These are phyloP conservation scores for Hypoxylon fuscum DNA, from an alignment of 495 filamentous ascomycete species.

Conservation along the genomic window DNA sequence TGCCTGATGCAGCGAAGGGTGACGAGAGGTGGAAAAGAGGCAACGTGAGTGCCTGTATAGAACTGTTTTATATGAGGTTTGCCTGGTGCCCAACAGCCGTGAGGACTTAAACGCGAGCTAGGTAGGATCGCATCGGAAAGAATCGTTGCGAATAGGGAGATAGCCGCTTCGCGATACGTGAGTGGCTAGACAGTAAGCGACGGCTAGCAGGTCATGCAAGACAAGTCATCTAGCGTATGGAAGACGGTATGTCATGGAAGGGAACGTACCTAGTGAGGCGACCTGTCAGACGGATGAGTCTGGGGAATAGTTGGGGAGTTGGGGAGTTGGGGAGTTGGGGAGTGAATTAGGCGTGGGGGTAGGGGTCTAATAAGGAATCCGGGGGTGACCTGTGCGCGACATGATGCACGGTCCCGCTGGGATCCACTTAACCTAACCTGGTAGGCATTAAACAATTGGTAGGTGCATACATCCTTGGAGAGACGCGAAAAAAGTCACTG, in stretches of 20 bases:
- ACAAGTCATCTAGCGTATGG: conserved; percentile 45
- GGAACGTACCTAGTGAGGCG: conserved; percentile 32
- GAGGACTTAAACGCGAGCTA: conserved; percentile 38
- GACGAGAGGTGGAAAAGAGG: conserved; percentile 23
- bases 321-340: conserved; percentile 14
- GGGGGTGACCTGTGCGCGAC: conserved; percentile 35
- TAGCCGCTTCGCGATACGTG: conserved; percentile 32
- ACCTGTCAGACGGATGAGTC: conserved; percentile 29
- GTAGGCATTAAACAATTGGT: conserved; percentile 2
- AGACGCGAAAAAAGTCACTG: conserved; percentile 33
- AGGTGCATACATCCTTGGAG: conserved; percentile 5
- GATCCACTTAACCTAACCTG: conserved; percentile 7
- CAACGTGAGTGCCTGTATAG: conserved; percentile 9
- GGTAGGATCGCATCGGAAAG: conserved; percentile 41
- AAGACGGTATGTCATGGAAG: conserved; percentile 25
- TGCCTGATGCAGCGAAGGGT: conserved; percentile 14
- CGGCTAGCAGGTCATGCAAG: conserved; percentile 39
- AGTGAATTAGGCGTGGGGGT: conserved; percentile 22
- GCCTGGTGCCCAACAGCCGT: conserved; percentile 39
- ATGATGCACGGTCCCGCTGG: conserved; percentile 7
- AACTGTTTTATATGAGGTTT: conserved; percentile 17
- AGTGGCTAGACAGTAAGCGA: conserved; percentile 32
- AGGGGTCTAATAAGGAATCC: conserved; percentile 26
- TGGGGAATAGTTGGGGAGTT: too few relatives aligned
- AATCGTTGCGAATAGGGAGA: conserved; percentile 33